These are phyloP conservation scores for Didymella glomerata DNA, from an alignment of 2,329 filamentous ascomycete genomes.

Conservation along the genomic window DNA sequence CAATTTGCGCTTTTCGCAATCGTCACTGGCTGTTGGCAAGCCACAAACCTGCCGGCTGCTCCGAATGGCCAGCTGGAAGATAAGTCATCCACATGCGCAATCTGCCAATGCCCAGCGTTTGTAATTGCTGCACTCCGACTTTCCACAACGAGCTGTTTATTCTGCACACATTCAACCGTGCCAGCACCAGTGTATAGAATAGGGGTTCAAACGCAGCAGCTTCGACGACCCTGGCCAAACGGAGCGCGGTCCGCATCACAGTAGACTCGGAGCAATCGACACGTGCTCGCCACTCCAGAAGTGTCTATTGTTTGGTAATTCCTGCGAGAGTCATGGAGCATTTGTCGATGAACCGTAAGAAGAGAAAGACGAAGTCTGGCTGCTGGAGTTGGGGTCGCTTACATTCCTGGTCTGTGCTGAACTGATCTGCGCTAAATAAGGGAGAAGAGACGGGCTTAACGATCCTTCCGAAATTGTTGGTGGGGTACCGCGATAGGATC, in stretches of 20 bases:
- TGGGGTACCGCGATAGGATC: constrained; percentile 2
- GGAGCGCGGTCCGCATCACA: not conserved
- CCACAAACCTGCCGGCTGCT: constrained; percentile 3
- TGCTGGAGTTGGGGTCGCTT: constrained; percentile 1
- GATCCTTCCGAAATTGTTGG: constrained; percentile 11
- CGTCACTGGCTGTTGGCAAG: not conserved
- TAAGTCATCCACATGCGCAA: constrained; percentile 12
- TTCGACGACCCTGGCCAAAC: not conserved
- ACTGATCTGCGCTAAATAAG: constrained; percentile 11
- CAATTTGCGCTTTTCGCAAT: constrained; percentile 9
- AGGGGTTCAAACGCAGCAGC: constrained; percentile 1
- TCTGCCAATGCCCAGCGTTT: not conserved
- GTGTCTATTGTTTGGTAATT: not conserved
- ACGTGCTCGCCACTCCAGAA: constrained; percentile 1
- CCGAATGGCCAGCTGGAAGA: constrained; percentile 1
- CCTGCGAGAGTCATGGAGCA: constrained; percentile 10
- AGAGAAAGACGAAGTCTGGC: not conserved
- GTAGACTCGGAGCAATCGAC: not conserved
- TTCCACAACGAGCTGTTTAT: not conserved
- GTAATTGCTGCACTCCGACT: not conserved
- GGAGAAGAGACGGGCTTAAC: constrained; percentile 9
- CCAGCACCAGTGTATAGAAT: not conserved
- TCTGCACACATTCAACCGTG: constrained; percentile 1
- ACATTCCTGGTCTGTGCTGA: not conserved
- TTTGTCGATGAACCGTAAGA: not conserved